phyloP scores from a whole-genome alignment of 257 asterid genomes.

The Paulownia fortunei region DNA sequence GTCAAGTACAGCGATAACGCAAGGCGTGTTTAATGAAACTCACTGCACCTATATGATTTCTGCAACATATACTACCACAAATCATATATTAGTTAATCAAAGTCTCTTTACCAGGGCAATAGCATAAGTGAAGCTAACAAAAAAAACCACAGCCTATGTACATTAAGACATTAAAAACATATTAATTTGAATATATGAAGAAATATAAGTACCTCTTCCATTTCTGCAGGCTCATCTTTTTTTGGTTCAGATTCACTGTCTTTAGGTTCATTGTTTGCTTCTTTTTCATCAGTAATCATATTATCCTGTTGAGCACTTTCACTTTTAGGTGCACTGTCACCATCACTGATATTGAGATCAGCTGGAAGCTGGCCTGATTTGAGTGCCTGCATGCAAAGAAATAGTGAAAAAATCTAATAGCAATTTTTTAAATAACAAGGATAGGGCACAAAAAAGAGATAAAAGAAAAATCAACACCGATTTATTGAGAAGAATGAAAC shows the following conservation, averaged over 20 bases:
- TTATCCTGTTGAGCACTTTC: slow-evolving; percentile 59
- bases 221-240: slow-evolving; percentile 67
- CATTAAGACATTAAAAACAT: neutral
- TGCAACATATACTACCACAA: neutral
- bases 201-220: slow-evolving; percentile 71
- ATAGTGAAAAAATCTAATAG: neutral
- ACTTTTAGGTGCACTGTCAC: slow-evolving; percentile 45
- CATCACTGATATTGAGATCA: slow-evolving; percentile 60
- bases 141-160: neutral
- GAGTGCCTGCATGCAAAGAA: slow-evolving; percentile 66
- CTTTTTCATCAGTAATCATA: slow-evolving; percentile 61
- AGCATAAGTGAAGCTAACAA: slow-evolving; percentile 14
- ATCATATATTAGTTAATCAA: neutral
- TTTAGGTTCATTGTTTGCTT: slow-evolving; percentile 43
- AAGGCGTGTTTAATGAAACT: neutral
- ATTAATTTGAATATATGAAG: neutral
- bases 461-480: slow-evolving; percentile 16
- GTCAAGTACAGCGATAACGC: neutral
- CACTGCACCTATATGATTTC: slow-evolving; percentile 14
- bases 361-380: slow-evolving; percentile 97
- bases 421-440: neutral
- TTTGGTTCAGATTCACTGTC: slow-evolving; percentile 54
- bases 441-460: slow-evolving; percentile 6
- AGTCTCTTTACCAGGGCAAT: slow-evolving; percentile 12
- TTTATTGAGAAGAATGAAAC: slow-evolving; percentile 13